Percentiles rank a stretch among this genome's conserved stretches.
phyloP scores from a whole-genome alignment of 371 early-diverging fungal species.

The Lichtheimia corymbifera region DNA sequence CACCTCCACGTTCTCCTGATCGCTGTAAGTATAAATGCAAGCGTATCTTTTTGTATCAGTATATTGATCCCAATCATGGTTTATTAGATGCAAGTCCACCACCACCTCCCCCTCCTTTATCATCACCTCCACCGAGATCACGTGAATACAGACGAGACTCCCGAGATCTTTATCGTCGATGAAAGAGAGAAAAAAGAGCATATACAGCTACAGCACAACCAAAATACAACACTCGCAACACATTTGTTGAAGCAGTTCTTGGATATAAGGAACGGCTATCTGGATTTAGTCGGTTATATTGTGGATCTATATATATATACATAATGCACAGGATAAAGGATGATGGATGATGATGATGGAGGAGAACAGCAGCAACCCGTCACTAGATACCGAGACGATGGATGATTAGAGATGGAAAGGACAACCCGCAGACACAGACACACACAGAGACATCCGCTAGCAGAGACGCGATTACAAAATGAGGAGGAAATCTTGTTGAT shows the following conservation, averaged over 20 bases:
- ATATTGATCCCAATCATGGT: too few relatives aligned
- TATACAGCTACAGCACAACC: constrained; percentile 3
- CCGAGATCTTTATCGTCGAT: constrained; percentile 44
- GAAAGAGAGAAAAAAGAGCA: constrained; percentile 14
- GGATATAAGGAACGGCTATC: background rate
- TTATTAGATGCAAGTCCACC: too few relatives aligned
- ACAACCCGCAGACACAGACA: background rate
- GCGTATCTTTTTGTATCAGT: too few relatives aligned
- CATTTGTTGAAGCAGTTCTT: background rate
- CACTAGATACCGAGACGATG: too few relatives aligned
- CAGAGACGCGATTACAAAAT: background rate
- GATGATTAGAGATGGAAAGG: too few relatives aligned
- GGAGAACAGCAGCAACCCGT: background rate
- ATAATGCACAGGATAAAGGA: background rate
- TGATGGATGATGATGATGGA: background rate
- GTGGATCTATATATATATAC: background rate
- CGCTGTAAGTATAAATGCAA: background rate
- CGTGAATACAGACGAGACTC: constrained; percentile 45
- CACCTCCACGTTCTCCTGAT: background rate
- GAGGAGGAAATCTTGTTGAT: constrained; percentile 1
- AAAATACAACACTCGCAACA: background rate
- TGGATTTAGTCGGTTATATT: background rate
- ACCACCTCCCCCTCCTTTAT: background rate
- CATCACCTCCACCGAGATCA: constrained; percentile 13
- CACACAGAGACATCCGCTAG: background rate